Percentiles rank a stretch among this genome's conserved stretches.
phyloP scores from a whole-genome alignment of 2,329 filamentous ascomycete genomes.

The Sarocladiaceae sp. region DNA sequence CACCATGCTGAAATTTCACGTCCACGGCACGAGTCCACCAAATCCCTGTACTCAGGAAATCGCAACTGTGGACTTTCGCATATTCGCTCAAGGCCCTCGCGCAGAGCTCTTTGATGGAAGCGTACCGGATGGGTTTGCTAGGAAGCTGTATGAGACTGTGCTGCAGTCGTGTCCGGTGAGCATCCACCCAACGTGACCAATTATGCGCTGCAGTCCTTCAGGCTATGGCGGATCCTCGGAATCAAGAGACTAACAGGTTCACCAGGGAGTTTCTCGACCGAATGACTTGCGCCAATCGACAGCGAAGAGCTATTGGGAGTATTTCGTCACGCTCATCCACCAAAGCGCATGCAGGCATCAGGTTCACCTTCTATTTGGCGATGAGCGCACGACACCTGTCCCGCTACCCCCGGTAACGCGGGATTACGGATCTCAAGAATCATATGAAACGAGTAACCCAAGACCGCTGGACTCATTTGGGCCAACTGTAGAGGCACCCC shows the following conservation, averaged over 20 bases:
- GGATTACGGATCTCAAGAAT: not conserved
- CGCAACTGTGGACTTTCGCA: constrained; percentile 33
- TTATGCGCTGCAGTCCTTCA: no score
- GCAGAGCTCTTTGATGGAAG: constrained; percentile 8
- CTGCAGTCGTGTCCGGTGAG: constrained; percentile 9
- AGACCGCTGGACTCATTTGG: constrained; percentile 5
- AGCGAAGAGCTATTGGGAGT: constrained; percentile 6
- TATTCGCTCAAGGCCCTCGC: constrained; percentile 27
- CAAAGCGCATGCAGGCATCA: constrained; percentile 5
- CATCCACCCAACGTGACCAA: not conserved
- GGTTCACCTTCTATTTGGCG: constrained; percentile 3
- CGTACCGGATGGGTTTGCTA: constrained; percentile 7
- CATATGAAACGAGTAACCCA: constrained; percentile 4
- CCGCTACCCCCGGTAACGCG: not conserved
- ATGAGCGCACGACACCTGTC: not conserved
- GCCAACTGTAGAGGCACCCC: constrained; percentile 8
- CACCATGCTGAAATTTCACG: constrained; percentile 22
- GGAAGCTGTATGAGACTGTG: constrained; percentile 10
- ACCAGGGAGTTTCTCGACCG: constrained; percentile 5
- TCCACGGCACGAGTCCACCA: constrained; percentile 17
- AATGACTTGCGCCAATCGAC: constrained; percentile 4
- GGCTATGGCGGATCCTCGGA: not conserved
- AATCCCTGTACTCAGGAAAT: constrained; percentile 25
- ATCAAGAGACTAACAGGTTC: not conserved
- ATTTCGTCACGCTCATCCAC: constrained; percentile 4